Conservation (phyloP, 108 stramenopile genomes). For the Fragilaria crotonensis region DNA sequence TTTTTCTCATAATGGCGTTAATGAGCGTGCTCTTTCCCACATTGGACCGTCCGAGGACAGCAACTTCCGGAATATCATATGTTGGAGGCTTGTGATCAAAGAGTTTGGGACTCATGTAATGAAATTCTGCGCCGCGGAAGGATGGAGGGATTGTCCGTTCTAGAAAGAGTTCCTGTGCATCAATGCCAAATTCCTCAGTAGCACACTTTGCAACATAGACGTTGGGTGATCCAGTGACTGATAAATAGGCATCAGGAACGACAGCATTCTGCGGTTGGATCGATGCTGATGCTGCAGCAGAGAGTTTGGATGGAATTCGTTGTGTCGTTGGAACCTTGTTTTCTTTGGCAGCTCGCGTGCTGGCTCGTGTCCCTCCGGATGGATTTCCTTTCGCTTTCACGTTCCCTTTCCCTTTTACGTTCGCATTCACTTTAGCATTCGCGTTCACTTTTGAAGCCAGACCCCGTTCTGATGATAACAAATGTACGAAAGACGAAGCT, state of each 20-base stretch:
- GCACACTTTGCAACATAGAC: slow-evolving; percentile 30
- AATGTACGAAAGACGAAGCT: no score
- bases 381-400: no score
- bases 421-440: no score
- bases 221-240: slow-evolving; percentile 32
- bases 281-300: no score
- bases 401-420: no score
- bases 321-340: no score
- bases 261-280: no score
- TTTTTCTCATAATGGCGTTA: slow-evolving; percentile 68
- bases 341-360: no score
- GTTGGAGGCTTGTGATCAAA: slow-evolving; percentile 45
- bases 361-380: no score
- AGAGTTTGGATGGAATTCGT: no score
- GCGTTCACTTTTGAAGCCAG: no score
- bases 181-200: neutral
- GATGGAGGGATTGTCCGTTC: slow-evolving; percentile 18
- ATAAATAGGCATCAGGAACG: slow-evolving; percentile 26
- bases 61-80: slow-evolving; percentile 66
- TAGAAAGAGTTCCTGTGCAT: slow-evolving; percentile 8
- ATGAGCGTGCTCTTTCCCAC: slow-evolving; percentile 90
- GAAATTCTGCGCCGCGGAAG: slow-evolving; percentile 31
- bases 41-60: slow-evolving; percentile 90
- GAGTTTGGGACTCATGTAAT: slow-evolving; percentile 53
- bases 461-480: no score